Evolutionary conservation across 352 stramenopile genomes (phyloP).

Genomic region (Elongisporangium anandrum): DNA sequence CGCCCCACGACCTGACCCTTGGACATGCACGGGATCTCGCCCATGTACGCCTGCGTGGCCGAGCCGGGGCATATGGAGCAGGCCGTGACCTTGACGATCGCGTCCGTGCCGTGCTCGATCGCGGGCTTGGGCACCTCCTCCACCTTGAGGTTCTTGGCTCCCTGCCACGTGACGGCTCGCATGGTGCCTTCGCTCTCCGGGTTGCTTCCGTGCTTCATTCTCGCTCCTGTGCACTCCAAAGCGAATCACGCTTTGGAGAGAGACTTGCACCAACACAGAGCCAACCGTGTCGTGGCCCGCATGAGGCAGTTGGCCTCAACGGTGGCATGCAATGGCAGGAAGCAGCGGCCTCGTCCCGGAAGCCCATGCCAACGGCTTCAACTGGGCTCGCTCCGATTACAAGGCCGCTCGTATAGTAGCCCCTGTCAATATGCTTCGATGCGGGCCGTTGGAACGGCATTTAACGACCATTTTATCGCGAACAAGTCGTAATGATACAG

Average conservation of each 20-base stretch:
- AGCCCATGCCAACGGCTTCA: not conserved
- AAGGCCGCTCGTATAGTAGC: not conserved
- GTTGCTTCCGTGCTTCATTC: slow-evolving; percentile 9
- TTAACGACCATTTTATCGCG: not conserved
- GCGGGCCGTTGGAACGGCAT: not conserved
- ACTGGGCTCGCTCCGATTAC: not conserved
- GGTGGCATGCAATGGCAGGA: not conserved
- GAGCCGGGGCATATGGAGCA: slow-evolving; percentile 60
- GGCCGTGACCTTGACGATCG: slow-evolving; percentile 62
- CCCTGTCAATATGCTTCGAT: not conserved
- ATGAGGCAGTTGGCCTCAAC: not conserved
- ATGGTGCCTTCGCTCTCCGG: slow-evolving; percentile 24
- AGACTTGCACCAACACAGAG: not conserved
- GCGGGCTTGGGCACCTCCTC: slow-evolving; percentile 53
- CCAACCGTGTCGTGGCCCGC: not conserved
- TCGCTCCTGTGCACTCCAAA: not conserved
- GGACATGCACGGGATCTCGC: slow-evolving; percentile 36
- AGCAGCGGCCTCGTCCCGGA: not conserved
- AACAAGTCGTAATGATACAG: not conserved
- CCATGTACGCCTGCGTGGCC: slow-evolving; percentile 29
- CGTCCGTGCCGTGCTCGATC: slow-evolving; percentile 42
- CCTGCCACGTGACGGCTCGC: slow-evolving; percentile 55
- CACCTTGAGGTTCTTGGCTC: slow-evolving; percentile 44
- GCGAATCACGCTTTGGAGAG: not conserved
- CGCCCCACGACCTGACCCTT: slow-evolving; percentile 64